Conservation (phyloP, 495 filamentous ascomycete genomes). For the Bacidia gigantensis region DNA sequence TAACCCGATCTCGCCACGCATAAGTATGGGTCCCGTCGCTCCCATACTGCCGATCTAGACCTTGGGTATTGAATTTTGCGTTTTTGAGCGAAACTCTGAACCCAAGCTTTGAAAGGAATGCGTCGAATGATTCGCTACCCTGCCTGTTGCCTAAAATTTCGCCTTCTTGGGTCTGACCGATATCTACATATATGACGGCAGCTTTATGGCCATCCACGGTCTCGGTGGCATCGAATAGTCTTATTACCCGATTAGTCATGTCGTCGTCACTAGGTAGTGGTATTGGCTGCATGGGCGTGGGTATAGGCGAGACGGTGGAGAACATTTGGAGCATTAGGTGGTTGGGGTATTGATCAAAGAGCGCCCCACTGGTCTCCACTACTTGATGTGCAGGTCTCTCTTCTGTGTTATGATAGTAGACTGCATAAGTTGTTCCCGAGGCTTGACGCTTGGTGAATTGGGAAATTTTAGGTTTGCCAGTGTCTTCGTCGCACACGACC, state of each 20-base stretch:
- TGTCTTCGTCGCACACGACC: constrained; percentile 42
- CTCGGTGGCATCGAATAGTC: constrained; percentile 69
- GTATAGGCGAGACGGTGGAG: constrained; percentile 51
- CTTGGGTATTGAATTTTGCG: constrained; percentile 84
- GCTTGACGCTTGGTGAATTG: constrained; percentile 74
- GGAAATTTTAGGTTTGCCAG: constrained; percentile 46
- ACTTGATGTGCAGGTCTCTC: constrained; percentile 54
- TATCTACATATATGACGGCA: constrained; percentile 81
- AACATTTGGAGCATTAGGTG: constrained; percentile 69
- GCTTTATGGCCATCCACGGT: constrained; percentile 93
- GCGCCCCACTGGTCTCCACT: constrained; percentile 32
- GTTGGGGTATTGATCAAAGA: constrained; percentile 52
- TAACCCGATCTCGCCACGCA: constrained; percentile 88
- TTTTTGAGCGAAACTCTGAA: constrained; percentile 63
- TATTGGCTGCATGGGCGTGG: constrained; percentile 55
- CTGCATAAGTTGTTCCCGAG: constrained; percentile 67
- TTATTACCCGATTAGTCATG: constrained; percentile 59
- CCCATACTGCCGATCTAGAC: constrained; percentile 62
- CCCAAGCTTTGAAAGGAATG: constrained; percentile 69
- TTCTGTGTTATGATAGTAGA: constrained; percentile 57
- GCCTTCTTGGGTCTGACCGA: constrained; percentile 63
- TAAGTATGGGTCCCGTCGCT: constrained; percentile 74
- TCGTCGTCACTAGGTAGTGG: constrained; percentile 78
- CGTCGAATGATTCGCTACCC: constrained; percentile 73
- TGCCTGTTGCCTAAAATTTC: constrained; percentile 75